Evolutionary conservation across 495 filamentous ascomycete species (phyloP), one percentile per base, ranked within the genome.

Genomic region (Daldinia caldariorum): DNA sequence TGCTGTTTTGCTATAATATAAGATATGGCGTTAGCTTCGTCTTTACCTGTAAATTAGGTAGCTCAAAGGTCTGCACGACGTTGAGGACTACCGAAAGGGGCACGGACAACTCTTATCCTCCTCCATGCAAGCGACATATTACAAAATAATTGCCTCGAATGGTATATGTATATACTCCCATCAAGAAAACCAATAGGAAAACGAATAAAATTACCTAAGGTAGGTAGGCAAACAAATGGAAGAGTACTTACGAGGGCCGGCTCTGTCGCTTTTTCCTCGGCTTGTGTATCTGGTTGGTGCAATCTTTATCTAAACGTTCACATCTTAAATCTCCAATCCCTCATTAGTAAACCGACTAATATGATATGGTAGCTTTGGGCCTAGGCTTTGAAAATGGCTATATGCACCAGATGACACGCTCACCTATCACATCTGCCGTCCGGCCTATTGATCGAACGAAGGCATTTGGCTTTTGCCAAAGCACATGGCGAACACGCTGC

Each of bases 401-500:
- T 32, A 58, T 64, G 26, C 6, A 55, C 7, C 8, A 14, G 38
- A 38, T 18, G 50, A 43, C 13, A 41, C 8, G 54, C 74, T 70
- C 38, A 74, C 76, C 76, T 71, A 61, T 78, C 76, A 35, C 76
- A 78, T 59, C 69, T 75, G 13, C 67, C 10, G 13, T 68, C 58
- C 8, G 56, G 20, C 32, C 14, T 13, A 4, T 65, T 59, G 35
- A 51, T 68, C 18, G 72, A 70, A 2, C 71, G 74, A 29, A 77
- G 43, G 29, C 78, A 79, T 47, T 76, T 75, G 1, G 76, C 74
- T 61, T 79, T 79, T 39, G 78, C 76, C 1, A 74, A 61, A 31
- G 78, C 78, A 70, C 78, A 79, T 4, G 76, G 68, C 8, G 76
- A 74, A 45, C 76, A 79, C 13, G 78, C 78, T 12, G 76, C 78